These are phyloP conservation scores for Stephania cephalantha DNA, from an alignment of 164 flowering plant species.

Conservation along the genomic window DNA sequence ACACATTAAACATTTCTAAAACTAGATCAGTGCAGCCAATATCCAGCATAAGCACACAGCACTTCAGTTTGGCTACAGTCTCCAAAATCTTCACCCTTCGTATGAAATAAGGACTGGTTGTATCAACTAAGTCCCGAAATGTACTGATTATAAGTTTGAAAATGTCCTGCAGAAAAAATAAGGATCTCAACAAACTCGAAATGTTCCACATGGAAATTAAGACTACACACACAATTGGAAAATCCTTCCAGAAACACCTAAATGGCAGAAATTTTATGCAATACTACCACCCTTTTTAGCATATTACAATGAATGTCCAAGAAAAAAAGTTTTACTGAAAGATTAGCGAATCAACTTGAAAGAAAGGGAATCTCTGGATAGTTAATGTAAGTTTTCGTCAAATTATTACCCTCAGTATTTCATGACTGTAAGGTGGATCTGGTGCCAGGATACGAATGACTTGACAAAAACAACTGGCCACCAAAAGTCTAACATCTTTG, in stretches of 20 bases:
- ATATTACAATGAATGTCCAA: neutral
- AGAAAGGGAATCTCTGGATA: neutral
- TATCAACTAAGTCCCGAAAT: conserved; percentile 67
- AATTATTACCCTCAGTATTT: conserved; percentile 44
- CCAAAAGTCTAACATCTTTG: conserved; percentile 69
- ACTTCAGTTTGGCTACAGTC: conserved; percentile 64
- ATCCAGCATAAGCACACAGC: conserved; percentile 76
- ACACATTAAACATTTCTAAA: conserved; percentile 66
- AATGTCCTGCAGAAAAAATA: conserved; percentile 49
- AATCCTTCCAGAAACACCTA: neutral
- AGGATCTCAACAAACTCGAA: neutral
- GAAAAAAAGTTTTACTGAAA: neutral
- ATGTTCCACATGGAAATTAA: too few species aligned
- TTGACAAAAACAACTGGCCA: conserved; percentile 70
- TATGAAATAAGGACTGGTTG: conserved; percentile 58
- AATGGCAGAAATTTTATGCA: neutral
- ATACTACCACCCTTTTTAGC: too few species aligned
- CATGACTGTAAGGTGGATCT: conserved; percentile 68
- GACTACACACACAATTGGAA: too few species aligned
- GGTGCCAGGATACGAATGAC: conserved; percentile 84
- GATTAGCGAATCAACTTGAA: neutral
- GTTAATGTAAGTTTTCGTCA: neutral
- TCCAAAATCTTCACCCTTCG: conserved; percentile 72
- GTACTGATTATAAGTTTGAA: conserved; percentile 55
- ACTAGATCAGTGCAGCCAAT: conserved; percentile 64